Evolutionary conservation across 345 rosid species (phyloP), one percentile per base, ranked within the genome.

Genomic region (Brassica carinata): DNA sequence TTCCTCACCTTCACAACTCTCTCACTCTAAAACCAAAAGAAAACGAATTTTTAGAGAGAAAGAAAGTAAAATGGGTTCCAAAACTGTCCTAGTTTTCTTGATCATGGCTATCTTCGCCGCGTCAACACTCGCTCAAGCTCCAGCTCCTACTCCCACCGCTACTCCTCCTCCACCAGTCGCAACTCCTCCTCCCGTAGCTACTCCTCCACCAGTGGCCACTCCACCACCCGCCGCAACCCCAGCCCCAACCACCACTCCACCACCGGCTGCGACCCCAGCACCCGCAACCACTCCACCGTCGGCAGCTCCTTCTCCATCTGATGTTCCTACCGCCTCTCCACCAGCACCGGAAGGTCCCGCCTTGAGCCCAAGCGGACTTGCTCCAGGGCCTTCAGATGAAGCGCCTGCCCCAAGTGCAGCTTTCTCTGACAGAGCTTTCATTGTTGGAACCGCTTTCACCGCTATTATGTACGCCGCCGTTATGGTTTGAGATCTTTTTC

Each of bases 391-490:
- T 1, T 30, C 88, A 2, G 72, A 62, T 23, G 67, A 7, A 1
- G 61, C 64, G 4, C 30, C 77, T 19, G 19, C 84, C n/a, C 82
- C 81, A 69, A 59, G 69, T n/a, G 64, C 79, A 15, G 65, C 69
- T 77, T 69, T 67, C 67, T 51, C 84, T 29, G 76, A 74, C 74
- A 85, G 74, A 53, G 84, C 78, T 84, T 87, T 85, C 71, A 38
- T 84, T 17, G 84, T 81, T 7, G 89, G 87, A 57, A 87, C 87
- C 72, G 91, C 91, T 8, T 82, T 88, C 36, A 81, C 88, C n/a
- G 89, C 82, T 34, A 64, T 85, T 78, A 8, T 89, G 75, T 85
- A 85, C 71, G 87, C 92, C 81, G 81, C 79, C 64, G 71, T 87
- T 74, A 70, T 81, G 83, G 83, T 36, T 64, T 81, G 68, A 81